A percentile compares a stretch with the other conserved stretches of the same genome.
phyloP scores from a whole-genome alignment of 116 monocot genomes.

The Trichopus zeylanicus region DNA sequence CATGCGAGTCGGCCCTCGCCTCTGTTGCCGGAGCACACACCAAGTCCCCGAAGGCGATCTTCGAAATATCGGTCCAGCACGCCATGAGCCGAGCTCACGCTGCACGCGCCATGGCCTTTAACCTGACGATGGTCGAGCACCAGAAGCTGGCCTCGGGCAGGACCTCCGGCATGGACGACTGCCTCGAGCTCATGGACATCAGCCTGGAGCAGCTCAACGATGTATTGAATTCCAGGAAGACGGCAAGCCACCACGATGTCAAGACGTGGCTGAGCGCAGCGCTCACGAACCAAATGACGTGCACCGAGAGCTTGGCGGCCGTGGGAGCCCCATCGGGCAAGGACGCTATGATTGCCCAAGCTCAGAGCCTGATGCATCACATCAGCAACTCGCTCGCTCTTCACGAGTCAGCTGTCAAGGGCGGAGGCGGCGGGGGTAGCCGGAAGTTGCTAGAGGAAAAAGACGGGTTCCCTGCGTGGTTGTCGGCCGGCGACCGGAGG shows the following conservation, averaged over 20 bases:
- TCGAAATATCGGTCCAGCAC: constrained; percentile 34
- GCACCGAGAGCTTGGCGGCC: constrained; percentile 33
- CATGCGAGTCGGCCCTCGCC: not conserved
- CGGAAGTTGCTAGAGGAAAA: constrained; percentile 6
- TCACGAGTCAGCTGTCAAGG: constrained; percentile 2
- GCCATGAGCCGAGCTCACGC: constrained; percentile 25
- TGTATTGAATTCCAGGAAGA: constrained; percentile 3
- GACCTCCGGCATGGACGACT: constrained; percentile 13
- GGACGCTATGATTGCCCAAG: constrained; percentile 6
- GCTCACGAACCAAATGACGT: constrained; percentile 31
- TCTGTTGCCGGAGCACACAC: too few relatives aligned
- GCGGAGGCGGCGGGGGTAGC: not conserved
- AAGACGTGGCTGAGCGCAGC: constrained; percentile 34
- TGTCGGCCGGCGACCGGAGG: constrained; percentile 28
- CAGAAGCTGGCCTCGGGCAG: not conserved
- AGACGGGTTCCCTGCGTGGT: constrained; percentile 31
- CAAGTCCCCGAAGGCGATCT: constrained; percentile 17
- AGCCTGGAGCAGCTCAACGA: constrained; percentile 14
- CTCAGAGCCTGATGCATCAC: constrained; percentile 20
- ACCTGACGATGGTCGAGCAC: constrained; percentile 14
- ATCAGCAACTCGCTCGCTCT: constrained; percentile 70
- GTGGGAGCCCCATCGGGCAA: not conserved
- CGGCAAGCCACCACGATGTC: constrained; percentile 15
- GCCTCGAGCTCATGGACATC: constrained; percentile 29
- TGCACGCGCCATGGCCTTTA: constrained; percentile 23